Conservation (phyloP, 1,284 basidiomycete species). For the Rhodotorula mucilaginosa region DNA sequence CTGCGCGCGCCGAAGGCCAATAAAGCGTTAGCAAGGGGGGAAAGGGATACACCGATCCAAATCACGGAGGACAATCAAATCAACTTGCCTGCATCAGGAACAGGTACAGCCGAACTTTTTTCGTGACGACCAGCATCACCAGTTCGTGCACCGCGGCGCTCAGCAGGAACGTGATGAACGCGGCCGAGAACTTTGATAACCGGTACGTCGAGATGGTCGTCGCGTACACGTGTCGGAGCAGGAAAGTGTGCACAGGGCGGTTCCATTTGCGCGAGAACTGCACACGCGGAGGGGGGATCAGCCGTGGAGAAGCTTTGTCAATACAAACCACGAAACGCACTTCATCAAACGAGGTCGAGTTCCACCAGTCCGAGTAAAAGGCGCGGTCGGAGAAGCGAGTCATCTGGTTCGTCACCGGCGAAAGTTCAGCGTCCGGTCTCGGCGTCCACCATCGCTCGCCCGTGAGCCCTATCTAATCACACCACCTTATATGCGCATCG, state of each 20-base stretch:
- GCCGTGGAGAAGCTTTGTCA: background rate
- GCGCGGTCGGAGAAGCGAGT: conserved; percentile 8
- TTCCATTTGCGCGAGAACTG: conserved; percentile 92
- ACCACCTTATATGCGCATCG: background rate
- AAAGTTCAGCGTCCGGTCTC: no score
- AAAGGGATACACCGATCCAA: no score
- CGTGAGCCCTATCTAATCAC: background rate
- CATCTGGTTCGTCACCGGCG: conserved; percentile 24
- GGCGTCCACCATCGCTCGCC: no score
- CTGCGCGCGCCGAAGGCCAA: conserved; percentile 50
- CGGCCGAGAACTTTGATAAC: conserved; percentile 71
- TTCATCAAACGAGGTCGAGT: conserved; percentile 92
- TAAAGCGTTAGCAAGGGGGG: background rate
- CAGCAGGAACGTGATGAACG: conserved; percentile 86
- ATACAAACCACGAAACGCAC: background rate
- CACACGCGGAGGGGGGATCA: background rate
- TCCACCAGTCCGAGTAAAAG: conserved; percentile 63
- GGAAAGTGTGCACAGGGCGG: conserved; percentile 79
- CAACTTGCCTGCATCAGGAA: conserved; percentile 61
- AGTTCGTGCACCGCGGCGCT: conserved; percentile 64
- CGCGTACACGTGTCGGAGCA: conserved; percentile 81
- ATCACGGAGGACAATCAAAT: no score
- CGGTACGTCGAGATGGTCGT: conserved; percentile 75
- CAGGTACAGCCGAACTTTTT: conserved; percentile 80
- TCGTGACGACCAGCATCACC: conserved; percentile 91